Conservation (phyloP, 305 asterid species). For the Withania somnifera region DNA sequence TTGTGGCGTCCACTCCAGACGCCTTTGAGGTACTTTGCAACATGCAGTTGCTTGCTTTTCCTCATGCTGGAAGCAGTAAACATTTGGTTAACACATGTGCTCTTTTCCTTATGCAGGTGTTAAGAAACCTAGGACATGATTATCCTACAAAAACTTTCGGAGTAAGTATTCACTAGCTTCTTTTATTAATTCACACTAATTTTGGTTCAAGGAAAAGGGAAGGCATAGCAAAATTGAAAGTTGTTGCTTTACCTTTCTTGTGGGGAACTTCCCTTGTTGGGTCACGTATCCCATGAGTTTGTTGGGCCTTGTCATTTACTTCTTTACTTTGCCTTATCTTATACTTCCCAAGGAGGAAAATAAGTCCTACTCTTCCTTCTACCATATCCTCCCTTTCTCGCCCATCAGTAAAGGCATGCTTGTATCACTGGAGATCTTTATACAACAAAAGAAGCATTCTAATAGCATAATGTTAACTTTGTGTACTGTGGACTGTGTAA, state of each 20-base stretch:
- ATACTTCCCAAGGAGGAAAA: too few species aligned
- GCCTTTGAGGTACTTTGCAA: slow-evolving; percentile 49
- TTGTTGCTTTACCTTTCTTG: neutral
- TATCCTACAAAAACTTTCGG: slow-evolving; percentile 64
- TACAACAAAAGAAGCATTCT: neutral
- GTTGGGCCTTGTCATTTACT: too few species aligned
- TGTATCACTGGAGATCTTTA: neutral
- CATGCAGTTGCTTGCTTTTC: neutral
- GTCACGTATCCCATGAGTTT: too few species aligned
- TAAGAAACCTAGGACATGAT: slow-evolving; percentile 41
- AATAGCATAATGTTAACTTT: neutral
- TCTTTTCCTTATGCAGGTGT: slow-evolving; percentile 29
- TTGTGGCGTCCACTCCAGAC: slow-evolving; percentile 70
- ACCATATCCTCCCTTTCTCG: neutral
- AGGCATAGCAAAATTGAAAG: neutral
- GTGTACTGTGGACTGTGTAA: neutral
- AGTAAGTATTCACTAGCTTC: slow-evolving; percentile 31
- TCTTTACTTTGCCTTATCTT: too few species aligned
- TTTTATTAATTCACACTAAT: neutral
- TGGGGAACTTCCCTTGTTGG: neutral
- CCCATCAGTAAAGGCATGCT: neutral
- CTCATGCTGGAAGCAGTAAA: neutral
- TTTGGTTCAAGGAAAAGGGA: neutral
- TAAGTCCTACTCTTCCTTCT: neutral
- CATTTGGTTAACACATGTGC: neutral